phyloP scores from a whole-genome alignment of 305 asterid species.

The Fraxinus platypoda region DNA sequence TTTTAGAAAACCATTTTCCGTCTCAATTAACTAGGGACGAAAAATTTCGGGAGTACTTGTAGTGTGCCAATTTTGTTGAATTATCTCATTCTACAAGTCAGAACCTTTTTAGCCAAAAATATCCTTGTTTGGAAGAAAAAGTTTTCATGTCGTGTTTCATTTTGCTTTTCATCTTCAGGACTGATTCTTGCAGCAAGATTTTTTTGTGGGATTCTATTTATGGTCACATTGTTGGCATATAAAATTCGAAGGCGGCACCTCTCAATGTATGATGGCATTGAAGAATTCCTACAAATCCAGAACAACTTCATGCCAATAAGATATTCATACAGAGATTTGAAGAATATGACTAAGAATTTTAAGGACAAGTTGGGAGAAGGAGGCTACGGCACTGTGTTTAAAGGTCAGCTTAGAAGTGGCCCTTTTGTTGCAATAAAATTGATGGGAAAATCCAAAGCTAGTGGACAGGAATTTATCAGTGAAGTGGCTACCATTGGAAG shows the following conservation, averaged over 20 bases:
- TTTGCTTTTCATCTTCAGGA: background rate
- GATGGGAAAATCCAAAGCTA: background rate
- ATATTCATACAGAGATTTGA: background rate
- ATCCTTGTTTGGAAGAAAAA: background rate
- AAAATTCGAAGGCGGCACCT: background rate
- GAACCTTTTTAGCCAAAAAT: background rate
- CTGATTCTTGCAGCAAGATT: background rate
- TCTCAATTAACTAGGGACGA: background rate
- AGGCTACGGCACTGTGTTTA: conserved; percentile 1
- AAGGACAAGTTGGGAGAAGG: conserved; percentile 3
- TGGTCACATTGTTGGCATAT: background rate
- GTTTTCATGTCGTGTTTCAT: background rate
- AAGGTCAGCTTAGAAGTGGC: background rate
- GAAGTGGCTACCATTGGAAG: too few species aligned
- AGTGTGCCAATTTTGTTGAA: background rate
- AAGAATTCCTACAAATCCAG: conserved; percentile 9
- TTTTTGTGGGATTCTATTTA: background rate
- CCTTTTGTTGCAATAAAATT: background rate
- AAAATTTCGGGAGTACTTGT: background rate
- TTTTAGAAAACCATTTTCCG: too few species aligned
- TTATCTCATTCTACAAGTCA: too few species aligned
- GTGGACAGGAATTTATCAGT: background rate
- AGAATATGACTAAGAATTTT: conserved; percentile 1
- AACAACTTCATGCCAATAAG: conserved; percentile 9
- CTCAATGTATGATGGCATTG: conserved; percentile 2